Evolutionary conservation across 139 green algal species (phyloP).

Genomic region (Zygnema circumcarinatum): DNA sequence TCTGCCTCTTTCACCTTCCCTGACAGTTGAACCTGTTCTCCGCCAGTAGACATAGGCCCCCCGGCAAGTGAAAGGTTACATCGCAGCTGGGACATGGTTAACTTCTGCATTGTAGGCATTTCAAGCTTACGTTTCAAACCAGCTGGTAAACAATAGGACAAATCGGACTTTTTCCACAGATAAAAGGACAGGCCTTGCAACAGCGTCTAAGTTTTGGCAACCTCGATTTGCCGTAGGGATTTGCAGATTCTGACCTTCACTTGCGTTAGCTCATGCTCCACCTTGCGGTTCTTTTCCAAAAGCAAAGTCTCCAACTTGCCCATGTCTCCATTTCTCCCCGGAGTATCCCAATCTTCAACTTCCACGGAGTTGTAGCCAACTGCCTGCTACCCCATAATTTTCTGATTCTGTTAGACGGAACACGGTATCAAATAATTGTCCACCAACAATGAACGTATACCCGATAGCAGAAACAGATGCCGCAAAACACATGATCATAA

Average conservation of each 20-base stretch:
- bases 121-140: too few species aligned
- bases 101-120: too few species aligned
- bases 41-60: background rate
- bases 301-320: slow-evolving; percentile 79
- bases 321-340: slow-evolving; percentile 20
- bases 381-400: slow-evolving; percentile 71
- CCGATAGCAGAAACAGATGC: slow-evolving; percentile 58
- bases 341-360: slow-evolving; percentile 59
- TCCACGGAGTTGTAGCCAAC: slow-evolving; percentile 75
- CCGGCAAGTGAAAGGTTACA: background rate
- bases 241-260: slow-evolving; percentile 58
- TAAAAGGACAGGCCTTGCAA: too few species aligned
- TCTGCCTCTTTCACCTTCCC: slow-evolving; percentile 65
- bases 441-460: too few species aligned
- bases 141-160: too few species aligned
- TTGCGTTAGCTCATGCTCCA: slow-evolving; percentile 92
- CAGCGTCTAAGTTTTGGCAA: too few species aligned
- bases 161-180: too few species aligned
- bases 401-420: background rate
- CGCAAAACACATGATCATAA: too few species aligned
- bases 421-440: too few species aligned
- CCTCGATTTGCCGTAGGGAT: too few species aligned
- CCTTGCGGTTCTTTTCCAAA: slow-evolving; percentile 79
- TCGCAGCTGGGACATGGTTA: background rate
- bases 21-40: slow-evolving; percentile 39